Base-by-base conservation (phyloP, 2,329 filamentous ascomycete genomes). In the Parasarocladium wereldwijsianum region DNA sequence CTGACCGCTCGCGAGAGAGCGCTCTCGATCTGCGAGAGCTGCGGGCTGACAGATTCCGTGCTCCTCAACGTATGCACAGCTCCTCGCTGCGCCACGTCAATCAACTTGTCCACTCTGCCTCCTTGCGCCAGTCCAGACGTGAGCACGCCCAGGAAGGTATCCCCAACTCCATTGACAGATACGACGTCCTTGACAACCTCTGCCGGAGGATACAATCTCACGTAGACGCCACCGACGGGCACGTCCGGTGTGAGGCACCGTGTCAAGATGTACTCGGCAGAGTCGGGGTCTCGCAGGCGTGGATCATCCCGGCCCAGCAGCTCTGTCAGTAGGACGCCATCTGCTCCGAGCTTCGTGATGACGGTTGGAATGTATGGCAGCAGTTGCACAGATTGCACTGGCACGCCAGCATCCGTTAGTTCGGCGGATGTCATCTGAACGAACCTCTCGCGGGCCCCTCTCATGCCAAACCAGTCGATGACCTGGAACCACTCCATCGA, bases 111-210 rank as follows among this genome's bases (percentile, higher is more conserved):
- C 35, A 69, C 47, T 36, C 55, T 55, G 3, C 62, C 64, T 1
- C 66, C 66, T 43, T 64, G 68, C 0, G 75, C 74, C 39, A 96
- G 49, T 0, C 81, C 83, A 2, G 84, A 78, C n/a, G 93, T 60
- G 33, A 94, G 42, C 10, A 85, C 78, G 0, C 87, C 90, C 7
- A 92, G 61, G 49, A 96, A 86, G 0, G 90, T 94, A 53, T 98
- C 90, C 0, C 90, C 90, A 3, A 84, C 85, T 1, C 87, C 90
- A 49, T 96, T 96, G 8, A 96, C 87, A 26, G 84, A 93, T 2
- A 87, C 73, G 2, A 93, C 64, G 16, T 90, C 72, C 13, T 66
- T 55, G 0, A 93, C 64, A 11, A 60, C 55, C 46, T 80, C 73
- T 1, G 68, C 69, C 0, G 79, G 62, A 0, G 80, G 71, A 48